phyloP scores from a whole-genome alignment of 352 stramenopile species.

The Globisporangium polare region DNA sequence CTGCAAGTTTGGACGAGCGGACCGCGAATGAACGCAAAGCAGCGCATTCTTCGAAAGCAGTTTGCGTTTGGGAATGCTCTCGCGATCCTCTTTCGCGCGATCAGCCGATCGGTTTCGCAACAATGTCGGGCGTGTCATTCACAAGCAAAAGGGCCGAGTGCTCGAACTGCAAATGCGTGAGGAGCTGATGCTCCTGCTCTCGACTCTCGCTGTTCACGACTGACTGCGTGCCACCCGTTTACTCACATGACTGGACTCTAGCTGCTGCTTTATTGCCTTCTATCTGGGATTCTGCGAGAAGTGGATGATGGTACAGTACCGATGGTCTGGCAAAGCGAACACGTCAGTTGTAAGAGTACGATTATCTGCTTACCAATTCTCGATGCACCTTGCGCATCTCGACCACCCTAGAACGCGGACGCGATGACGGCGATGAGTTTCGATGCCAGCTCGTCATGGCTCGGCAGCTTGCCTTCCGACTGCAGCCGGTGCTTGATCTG shows the following conservation, averaged over 20 bases:
- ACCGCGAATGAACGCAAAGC: too few species aligned
- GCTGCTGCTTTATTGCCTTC: neutral
- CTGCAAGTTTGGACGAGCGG: too few species aligned
- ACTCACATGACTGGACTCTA: neutral
- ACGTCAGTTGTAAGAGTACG: too few species aligned
- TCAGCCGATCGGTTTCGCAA: neutral
- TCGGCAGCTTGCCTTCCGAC: conserved; percentile 39
- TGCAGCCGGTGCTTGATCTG: conserved; percentile 34
- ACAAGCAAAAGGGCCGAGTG: too few species aligned
- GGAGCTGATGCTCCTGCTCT: too few species aligned
- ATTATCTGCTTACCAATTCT: neutral
- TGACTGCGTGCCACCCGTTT: neutral
- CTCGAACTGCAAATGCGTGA: too few species aligned
- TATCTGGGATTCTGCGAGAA: neutral
- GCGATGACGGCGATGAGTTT: conserved; percentile 47
- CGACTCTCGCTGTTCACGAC: too few species aligned
- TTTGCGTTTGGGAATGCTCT: neutral
- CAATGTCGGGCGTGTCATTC: too few species aligned
- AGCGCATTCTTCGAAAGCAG: neutral
- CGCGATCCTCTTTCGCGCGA: neutral
- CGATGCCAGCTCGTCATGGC: conserved; percentile 58
- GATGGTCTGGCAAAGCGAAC: neutral
- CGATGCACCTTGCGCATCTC: too few species aligned
- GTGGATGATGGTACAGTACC: neutral
- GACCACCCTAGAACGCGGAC: conserved; percentile 19